Conservation (phyloP, 176 grass and related monocot genomes). For the Eleusine coracana region DNA sequence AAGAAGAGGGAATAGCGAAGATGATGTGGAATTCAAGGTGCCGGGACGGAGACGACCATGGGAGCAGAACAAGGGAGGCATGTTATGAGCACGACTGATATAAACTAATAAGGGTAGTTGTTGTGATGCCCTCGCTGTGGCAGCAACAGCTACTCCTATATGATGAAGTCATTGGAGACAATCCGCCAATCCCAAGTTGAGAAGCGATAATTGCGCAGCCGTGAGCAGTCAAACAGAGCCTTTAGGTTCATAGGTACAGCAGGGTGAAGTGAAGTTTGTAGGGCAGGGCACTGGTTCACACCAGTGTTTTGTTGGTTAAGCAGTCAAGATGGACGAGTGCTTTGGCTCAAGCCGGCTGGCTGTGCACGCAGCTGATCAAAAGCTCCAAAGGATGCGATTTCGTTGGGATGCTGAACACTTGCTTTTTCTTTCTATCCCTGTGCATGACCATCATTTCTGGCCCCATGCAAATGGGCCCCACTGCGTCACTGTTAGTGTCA, state of each 20-base stretch:
- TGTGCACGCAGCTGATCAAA: constrained; percentile 29
- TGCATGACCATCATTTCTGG: constrained; percentile 49
- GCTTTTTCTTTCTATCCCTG: constrained; percentile 38
- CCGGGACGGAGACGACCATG: constrained; percentile 32
- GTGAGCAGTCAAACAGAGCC: constrained; percentile 1
- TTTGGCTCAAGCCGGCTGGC: constrained; percentile 28
- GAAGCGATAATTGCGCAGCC: constrained; percentile 2
- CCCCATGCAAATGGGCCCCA: constrained; percentile 41
- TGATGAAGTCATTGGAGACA: not conserved
- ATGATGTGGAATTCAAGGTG: constrained; percentile 5
- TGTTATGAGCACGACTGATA: constrained; percentile 53
- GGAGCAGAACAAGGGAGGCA: constrained; percentile 29
- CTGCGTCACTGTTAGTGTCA: not conserved
- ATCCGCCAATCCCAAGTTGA: constrained; percentile 4
- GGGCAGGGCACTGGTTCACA: constrained; percentile 27
- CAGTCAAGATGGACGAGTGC: constrained; percentile 20
- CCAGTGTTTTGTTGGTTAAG: constrained; percentile 34
- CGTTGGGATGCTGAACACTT: constrained; percentile 35
- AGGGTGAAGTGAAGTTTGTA: constrained; percentile 44
- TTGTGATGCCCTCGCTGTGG: constrained; percentile 28
- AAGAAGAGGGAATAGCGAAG: not conserved
- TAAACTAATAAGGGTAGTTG: constrained; percentile 40
- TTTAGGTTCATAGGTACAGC: not conserved
- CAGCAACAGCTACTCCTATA: not conserved
- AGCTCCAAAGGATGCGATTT: constrained; percentile 31